Conservation (phyloP, 768 basidiomycete species). For the Glaciozyma antarctica region DNA sequence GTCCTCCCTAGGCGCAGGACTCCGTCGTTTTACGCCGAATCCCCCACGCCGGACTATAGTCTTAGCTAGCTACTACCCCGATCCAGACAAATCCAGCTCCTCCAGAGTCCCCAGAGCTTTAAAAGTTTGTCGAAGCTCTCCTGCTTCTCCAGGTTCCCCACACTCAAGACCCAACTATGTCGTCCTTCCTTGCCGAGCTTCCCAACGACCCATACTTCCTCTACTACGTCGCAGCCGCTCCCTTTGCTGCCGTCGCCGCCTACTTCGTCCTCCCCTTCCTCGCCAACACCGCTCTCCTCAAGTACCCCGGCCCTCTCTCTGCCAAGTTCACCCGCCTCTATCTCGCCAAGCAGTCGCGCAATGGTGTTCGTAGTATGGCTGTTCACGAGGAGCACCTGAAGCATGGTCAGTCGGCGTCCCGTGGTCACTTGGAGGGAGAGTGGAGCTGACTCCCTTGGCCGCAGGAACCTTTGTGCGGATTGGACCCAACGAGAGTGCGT, state of each 20-base stretch:
- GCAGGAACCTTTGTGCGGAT: constrained; percentile 15
- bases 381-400: constrained; percentile 65
- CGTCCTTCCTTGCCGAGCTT: neutral
- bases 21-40: too few species aligned
- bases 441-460: neutral
- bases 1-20: too few species aligned
- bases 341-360: constrained; percentile 56
- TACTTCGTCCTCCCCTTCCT: constrained; percentile 48
- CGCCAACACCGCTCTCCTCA: constrained; percentile 52
- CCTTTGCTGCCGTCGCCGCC: neutral
- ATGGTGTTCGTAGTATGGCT: constrained; percentile 64
- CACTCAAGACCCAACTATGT: neutral
- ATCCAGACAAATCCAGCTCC: too few species aligned
- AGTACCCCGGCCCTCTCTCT: constrained; percentile 58
- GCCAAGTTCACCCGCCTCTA: constrained; percentile 66
- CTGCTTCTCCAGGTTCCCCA: neutral
- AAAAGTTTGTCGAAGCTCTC: too few species aligned
- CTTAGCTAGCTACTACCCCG: too few species aligned
- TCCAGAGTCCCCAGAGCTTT: too few species aligned
- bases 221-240: neutral
- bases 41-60: too few species aligned
- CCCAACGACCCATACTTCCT: neutral
- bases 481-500: constrained; percentile 23
- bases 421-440: neutral
- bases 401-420: constrained; percentile 48